These are phyloP conservation scores for Thinopyrum elongatum DNA, from an alignment of 176 grass and related monocot species.

Conservation along the genomic window DNA sequence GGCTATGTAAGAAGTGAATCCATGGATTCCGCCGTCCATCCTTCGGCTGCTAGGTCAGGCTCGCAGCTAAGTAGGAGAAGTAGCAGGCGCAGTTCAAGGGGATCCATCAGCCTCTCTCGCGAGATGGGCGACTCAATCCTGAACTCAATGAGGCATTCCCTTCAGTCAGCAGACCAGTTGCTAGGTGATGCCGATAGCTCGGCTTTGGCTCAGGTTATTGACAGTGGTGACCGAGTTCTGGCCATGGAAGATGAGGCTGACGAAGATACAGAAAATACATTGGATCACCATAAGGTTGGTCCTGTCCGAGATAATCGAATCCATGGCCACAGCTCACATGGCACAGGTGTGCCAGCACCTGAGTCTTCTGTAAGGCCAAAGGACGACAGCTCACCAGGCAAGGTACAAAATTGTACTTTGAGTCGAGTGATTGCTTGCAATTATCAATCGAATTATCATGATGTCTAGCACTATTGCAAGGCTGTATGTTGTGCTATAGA, in stretches of 20 bases:
- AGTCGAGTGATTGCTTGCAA: background rate
- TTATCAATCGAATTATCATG: background rate
- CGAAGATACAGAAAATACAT: conserved; percentile 18
- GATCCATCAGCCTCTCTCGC: conserved; percentile 59
- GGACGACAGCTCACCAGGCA: conserved; percentile 18
- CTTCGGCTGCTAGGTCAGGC: conserved; percentile 31
- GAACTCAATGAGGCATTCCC: conserved; percentile 75
- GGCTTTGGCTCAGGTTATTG: conserved; percentile 60
- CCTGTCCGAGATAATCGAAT: conserved; percentile 43
- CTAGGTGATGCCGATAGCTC: conserved; percentile 59
- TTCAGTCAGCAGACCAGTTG: conserved; percentile 57
- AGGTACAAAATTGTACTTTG: conserved; percentile 26
- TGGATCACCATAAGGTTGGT: conserved; percentile 29
- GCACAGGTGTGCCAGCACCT: background rate
- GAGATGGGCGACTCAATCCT: conserved; percentile 63
- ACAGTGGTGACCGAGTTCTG: conserved; percentile 61
- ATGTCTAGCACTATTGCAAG: background rate
- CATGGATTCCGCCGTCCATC: conserved; percentile 33
- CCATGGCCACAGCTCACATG: conserved; percentile 11
- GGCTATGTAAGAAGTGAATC: conserved; percentile 41
- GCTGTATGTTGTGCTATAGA: background rate
- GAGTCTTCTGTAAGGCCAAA: conserved; percentile 13
- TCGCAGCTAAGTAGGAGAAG: conserved; percentile 47
- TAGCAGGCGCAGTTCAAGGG: conserved; percentile 46
- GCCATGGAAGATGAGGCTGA: conserved; percentile 34